Evolutionary conservation across 306 rosid species (phyloP).

Genomic region (barrel medic (Medicago truncatula)): MtrunA17r5.0-ANR NC_053049.1:31851501-31852000

Average conservation of each 20-base stretch:
- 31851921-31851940: slow-evolving; percentile 13
- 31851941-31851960: background rate
- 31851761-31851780: slow-evolving; percentile 7
- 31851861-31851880: background rate
- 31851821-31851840: background rate
- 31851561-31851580: background rate
- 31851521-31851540: background rate
- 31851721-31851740: background rate
- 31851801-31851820: background rate
- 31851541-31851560: background rate
- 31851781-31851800: background rate
- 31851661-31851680: background rate
- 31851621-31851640: background rate
- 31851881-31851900: background rate
- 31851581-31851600: background rate
- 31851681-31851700: background rate
- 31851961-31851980: background rate
- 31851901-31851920: background rate
- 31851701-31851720: background rate
- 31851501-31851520: background rate
- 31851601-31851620: background rate
- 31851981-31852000: slow-evolving; percentile 4
- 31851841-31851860: background rate
- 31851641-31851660: background rate
- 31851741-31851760: background rate